Evolutionary conservation across 345 rosid species (phyloP).

Genomic region (Citrus sp.): DNA sequence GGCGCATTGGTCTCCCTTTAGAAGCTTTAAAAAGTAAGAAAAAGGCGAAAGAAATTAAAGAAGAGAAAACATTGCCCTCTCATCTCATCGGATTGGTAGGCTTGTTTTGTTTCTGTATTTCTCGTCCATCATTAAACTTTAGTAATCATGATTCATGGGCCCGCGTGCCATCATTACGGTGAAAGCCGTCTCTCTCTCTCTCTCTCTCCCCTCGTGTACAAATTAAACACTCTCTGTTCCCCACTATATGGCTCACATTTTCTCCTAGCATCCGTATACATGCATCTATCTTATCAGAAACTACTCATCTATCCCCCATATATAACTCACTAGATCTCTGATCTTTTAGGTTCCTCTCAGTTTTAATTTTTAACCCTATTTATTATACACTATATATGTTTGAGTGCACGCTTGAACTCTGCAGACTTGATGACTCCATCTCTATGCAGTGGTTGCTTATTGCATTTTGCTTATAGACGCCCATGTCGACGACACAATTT

Average conservation of each 20-base stretch:
- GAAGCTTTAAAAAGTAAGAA: neutral
- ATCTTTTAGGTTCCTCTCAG: neutral
- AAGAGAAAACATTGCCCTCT: neutral
- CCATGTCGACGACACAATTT: conserved; percentile 16
- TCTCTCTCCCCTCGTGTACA: neutral
- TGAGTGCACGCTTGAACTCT: conserved; percentile 22
- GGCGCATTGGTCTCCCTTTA: neutral
- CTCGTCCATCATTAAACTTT: conserved; percentile 40
- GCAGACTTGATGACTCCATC: conserved; percentile 5
- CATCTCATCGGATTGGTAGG: conserved; percentile 5
- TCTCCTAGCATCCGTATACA: neutral
- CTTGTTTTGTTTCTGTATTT: conserved; percentile 26
- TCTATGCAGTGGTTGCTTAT: neutral
- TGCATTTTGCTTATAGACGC: neutral
- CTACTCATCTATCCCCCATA: neutral
- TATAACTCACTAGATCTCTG: neutral
- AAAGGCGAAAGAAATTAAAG: neutral
- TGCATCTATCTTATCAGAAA: neutral
- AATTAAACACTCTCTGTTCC: conserved; percentile 14
- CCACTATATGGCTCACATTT: conserved; percentile 22
- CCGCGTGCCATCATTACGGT: conserved; percentile 61
- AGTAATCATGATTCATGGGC: conserved; percentile 84
- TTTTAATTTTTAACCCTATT: too few species aligned
- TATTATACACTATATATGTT: too few species aligned
- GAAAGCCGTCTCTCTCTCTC: conserved; percentile 32